Conservation (phyloP, 768 basidiomycete genomes). For the Mycena albidolilacea region DNA sequence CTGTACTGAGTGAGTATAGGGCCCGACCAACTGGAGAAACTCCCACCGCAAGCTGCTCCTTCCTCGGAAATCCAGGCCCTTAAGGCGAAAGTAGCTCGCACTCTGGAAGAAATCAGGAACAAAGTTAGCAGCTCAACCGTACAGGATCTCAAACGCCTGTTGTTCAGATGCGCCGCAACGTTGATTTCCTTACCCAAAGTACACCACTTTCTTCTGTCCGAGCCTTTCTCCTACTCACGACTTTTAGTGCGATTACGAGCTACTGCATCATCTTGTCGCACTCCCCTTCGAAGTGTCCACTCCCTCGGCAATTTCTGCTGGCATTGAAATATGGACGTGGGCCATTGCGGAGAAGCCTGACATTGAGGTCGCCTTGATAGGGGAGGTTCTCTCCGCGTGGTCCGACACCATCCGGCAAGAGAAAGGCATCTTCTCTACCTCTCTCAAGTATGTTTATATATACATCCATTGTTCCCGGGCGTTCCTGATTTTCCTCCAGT, state of each 20-base stretch:
- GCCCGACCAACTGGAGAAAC: conserved; percentile 71
- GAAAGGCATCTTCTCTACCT: conserved; percentile 87
- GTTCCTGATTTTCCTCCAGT: conserved; percentile 59
- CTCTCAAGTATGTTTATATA: conserved; percentile 76
- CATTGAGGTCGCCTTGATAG: conserved; percentile 87
- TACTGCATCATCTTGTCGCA: conserved; percentile 89
- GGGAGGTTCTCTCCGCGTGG: conserved; percentile 92
- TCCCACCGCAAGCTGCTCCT: conserved; percentile 73
- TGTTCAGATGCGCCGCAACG: conserved; percentile 90
- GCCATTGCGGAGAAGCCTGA: conserved; percentile 88
- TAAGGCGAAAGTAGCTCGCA: conserved; percentile 75
- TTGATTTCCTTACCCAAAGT: conserved; percentile 81
- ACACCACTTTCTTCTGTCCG: conserved; percentile 13
- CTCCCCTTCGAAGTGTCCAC: conserved; percentile 93
- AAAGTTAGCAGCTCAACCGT: conserved; percentile 84
- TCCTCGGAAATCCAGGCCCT: conserved; percentile 75
- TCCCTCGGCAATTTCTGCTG: conserved; percentile 86
- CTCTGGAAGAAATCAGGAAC: conserved; percentile 75
- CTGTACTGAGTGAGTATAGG: conserved; percentile 52
- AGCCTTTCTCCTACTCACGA: conserved; percentile 6
- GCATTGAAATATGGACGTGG: conserved; percentile 98
- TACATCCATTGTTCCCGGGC: neutral
- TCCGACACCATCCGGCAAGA: conserved; percentile 81
- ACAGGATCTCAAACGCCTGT: conserved; percentile 85
- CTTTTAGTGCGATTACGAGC: conserved; percentile 82